A percentile compares a stretch with the other conserved stretches of the same genome.
Conservation (phyloP, 805 yeast genomes). For the Candida chauliodis region DNA sequence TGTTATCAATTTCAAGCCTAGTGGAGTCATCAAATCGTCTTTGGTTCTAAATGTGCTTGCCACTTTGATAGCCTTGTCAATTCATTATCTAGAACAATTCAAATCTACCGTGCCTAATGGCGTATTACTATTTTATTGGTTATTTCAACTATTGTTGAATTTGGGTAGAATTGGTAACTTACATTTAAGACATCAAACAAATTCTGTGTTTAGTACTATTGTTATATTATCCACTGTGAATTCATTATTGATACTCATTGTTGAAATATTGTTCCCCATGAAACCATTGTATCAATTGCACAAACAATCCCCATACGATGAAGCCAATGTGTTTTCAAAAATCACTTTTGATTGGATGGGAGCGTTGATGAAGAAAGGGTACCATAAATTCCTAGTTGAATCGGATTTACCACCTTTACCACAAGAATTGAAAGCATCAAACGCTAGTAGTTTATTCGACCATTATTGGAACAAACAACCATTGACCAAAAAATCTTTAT, state of each 20-base stretch:
- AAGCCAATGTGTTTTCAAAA: conserved; percentile 68
- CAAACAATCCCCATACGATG: conserved; percentile 42
- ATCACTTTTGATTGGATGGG: conserved; percentile 92
- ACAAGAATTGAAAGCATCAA: conserved; percentile 52
- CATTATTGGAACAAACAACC: conserved; percentile 58
- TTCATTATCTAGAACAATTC: conserved; percentile 72
- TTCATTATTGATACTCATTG: conserved; percentile 35
- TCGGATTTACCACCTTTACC: conserved; percentile 82
- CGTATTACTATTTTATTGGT: conserved; percentile 72
- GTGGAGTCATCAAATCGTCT: conserved; percentile 23
- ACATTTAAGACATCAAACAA: conserved; percentile 29
- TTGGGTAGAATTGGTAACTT: conserved; percentile 42
- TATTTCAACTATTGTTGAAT: conserved; percentile 49
- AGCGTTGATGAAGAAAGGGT: conserved; percentile 75
- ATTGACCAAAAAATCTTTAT: conserved; percentile 46
- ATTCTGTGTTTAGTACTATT: conserved; percentile 19
- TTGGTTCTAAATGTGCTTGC: conserved; percentile 34
- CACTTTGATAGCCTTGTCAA: conserved; percentile 46
- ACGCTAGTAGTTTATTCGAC: conserved; percentile 48
- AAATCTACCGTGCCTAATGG: conserved; percentile 65
- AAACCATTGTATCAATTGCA: conserved; percentile 16
- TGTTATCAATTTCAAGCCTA: conserved; percentile 13
- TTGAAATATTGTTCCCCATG: conserved; percentile 43
- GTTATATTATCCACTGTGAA: conserved; percentile 34
- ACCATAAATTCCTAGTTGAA: conserved; percentile 49